Evolutionary conservation across 169 alveolate species (phyloP), one percentile per base, ranked within the genome.

Genomic region (Plasmodium falciparum): DNA sequence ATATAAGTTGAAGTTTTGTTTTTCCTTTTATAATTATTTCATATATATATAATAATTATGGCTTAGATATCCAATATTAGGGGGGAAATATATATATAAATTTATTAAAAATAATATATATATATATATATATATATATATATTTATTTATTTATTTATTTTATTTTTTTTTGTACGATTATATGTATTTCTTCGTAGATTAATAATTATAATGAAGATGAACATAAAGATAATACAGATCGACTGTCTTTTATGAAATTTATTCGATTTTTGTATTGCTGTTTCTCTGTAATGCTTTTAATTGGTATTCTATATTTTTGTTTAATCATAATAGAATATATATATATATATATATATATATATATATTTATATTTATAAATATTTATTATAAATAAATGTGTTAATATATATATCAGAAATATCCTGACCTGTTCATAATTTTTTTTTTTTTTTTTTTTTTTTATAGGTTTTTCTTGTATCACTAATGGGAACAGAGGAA

Each of bases 201-300:
- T 17, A 58, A 67, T 72, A 6, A 58, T 56, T n/a, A 43, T 49
- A 56, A 58, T 54, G 91, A 67, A 13, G 62, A 56, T 24, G 89
- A 17, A 24, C 7, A 73, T 13, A 17, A 22, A 83, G 45, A 56
- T 69, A 54, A 56, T 39, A 65, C 70, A 83, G 56, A 83, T 61
- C 56, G 39, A 3, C 20, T 54, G 54, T 69, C 73, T 49, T 72
- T 83, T 67, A 52, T 59, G 29, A 59, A 49, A 15, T 52, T 6
- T 83, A 39, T 58, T 17, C 91, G 91, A 13, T 29, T 67, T 63
- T 7, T 83, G 74, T 83, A 83, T 49, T 83, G 85, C 29, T 69
- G 69, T 56, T 69, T 11, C 49, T 83, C 78, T 20, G 50, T 83
- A 45, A 7, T 63, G 43, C 22, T 67, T 29, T 56, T 83, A 47